Evolutionary conservation across 768 basidiomycete species (phyloP).

Genomic region (Mycena belliarum): DNA sequence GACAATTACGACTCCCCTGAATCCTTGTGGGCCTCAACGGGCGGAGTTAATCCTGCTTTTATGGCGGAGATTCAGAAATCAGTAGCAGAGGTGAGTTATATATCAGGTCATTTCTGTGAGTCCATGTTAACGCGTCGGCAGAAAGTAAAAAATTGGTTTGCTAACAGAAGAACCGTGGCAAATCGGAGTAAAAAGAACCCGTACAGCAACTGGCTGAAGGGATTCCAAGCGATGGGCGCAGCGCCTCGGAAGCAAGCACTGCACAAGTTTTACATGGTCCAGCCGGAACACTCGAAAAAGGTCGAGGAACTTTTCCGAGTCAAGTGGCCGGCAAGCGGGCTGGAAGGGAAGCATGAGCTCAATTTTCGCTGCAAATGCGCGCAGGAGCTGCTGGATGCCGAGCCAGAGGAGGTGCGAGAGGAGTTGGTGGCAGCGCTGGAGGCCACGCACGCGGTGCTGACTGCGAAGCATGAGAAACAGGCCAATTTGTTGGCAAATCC

Average conservation of each 20-base stretch:
- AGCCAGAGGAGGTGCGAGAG: background rate
- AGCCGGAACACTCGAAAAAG: background rate
- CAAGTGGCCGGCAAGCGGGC: background rate
- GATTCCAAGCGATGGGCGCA: background rate
- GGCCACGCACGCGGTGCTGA: background rate
- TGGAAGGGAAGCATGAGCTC: background rate
- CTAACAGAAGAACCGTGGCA: background rate
- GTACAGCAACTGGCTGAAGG: background rate
- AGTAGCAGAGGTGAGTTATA: no score
- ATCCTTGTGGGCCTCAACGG: no score
- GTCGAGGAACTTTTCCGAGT: background rate
- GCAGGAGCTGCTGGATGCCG: background rate
- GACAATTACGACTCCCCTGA: no score
- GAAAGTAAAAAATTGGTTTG: background rate
- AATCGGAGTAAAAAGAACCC: background rate
- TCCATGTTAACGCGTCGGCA: no score
- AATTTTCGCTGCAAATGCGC: conserved; percentile 2
- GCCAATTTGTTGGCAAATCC: background rate
- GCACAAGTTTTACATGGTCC: conserved; percentile 1
- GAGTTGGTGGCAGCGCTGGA: background rate
- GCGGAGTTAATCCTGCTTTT: no score
- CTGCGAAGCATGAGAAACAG: background rate
- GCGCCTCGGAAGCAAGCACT: background rate
- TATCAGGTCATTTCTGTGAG: no score
- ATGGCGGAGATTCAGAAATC: no score